Conservation (phyloP, 2,329 filamentous ascomycete species). For the Botrytis porri region DNA sequence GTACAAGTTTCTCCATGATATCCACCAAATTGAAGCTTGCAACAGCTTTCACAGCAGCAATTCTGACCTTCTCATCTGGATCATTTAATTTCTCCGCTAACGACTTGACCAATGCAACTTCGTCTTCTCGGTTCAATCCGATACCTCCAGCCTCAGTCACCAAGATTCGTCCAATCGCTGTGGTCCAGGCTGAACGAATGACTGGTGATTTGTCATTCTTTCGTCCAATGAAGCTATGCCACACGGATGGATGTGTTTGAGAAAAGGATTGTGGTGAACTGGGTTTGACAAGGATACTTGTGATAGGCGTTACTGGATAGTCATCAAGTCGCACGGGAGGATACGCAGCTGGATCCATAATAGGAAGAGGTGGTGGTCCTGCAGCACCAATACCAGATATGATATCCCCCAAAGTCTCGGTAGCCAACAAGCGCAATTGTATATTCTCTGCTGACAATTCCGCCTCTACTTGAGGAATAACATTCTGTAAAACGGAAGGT, state of each 20-base stretch:
- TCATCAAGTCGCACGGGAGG: constrained; percentile 69
- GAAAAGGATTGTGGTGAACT: constrained; percentile 87
- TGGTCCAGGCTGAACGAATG: constrained; percentile 84
- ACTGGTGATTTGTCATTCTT: constrained; percentile 80
- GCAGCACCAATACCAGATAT: constrained; percentile 90
- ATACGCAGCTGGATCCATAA: constrained; percentile 78
- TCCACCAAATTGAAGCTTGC: constrained; percentile 77
- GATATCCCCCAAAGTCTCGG: constrained; percentile 93
- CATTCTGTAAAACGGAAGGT: constrained; percentile 83
- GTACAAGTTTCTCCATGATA: constrained; percentile 77
- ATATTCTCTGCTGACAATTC: constrained; percentile 89
- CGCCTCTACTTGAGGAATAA: constrained; percentile 88
- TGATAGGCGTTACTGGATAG: constrained; percentile 52
- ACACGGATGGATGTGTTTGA: constrained; percentile 73
- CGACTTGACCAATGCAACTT: constrained; percentile 68
- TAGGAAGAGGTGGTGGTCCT: constrained; percentile 70
- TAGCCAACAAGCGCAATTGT: constrained; percentile 80
- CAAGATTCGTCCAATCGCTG: constrained; percentile 78
- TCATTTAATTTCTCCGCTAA: constrained; percentile 82
- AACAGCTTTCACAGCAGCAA: constrained; percentile 84
- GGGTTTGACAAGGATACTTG: constrained; percentile 70
- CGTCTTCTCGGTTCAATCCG: constrained; percentile 80
- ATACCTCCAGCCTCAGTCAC: constrained; percentile 90
- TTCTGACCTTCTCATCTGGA: constrained; percentile 83
- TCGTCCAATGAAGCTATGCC: constrained; percentile 79